Conservation (phyloP, 192 early-diverging fungal genomes). For the Podila minutissima region DNA sequence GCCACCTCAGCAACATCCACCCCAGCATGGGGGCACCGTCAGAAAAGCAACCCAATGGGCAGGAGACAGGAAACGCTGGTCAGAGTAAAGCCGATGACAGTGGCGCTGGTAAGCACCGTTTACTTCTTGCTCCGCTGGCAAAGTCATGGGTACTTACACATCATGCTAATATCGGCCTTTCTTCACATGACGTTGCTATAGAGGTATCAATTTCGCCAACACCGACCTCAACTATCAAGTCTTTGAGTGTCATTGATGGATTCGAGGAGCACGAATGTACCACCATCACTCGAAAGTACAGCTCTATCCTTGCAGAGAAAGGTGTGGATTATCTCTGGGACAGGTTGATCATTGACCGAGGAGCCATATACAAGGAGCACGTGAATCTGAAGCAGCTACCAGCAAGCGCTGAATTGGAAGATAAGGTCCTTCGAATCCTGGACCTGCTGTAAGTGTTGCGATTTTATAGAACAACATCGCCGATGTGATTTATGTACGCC, state of each 20-base stretch:
- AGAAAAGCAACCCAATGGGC: slow-evolving; percentile 7
- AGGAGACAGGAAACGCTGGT: slow-evolving; percentile 9
- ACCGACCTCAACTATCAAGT: slow-evolving; percentile 4
- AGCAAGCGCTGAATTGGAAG: slow-evolving; percentile 14
- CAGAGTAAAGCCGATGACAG: slow-evolving; percentile 4
- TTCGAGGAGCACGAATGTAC: slow-evolving; percentile 24
- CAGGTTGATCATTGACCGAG: slow-evolving; percentile 15
- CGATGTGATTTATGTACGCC: not conserved
- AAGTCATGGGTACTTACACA: slow-evolving; percentile 9
- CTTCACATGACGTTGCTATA: slow-evolving; percentile 6
- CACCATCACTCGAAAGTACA: slow-evolving; percentile 13
- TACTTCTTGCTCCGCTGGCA: slow-evolving; percentile 17
- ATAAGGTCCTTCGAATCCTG: slow-evolving; percentile 11
- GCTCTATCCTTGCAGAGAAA: slow-evolving; percentile 16
- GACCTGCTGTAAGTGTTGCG: slow-evolving; percentile 10
- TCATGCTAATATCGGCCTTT: slow-evolving; percentile 6
- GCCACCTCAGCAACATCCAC: slow-evolving; percentile 1
- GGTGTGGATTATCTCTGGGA: slow-evolving; percentile 7
- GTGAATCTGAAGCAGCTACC: slow-evolving; percentile 7
- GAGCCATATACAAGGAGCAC: not conserved
- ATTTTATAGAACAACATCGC: slow-evolving; percentile 10
- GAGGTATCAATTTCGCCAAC: slow-evolving; percentile 4
- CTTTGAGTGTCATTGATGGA: slow-evolving; percentile 19
- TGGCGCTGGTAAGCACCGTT: slow-evolving; percentile 8
- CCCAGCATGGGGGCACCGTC: slow-evolving; percentile 15